Evolutionary conservation across 306 rosid species (phyloP).

Genomic region (Dryas octopetala): DNA sequence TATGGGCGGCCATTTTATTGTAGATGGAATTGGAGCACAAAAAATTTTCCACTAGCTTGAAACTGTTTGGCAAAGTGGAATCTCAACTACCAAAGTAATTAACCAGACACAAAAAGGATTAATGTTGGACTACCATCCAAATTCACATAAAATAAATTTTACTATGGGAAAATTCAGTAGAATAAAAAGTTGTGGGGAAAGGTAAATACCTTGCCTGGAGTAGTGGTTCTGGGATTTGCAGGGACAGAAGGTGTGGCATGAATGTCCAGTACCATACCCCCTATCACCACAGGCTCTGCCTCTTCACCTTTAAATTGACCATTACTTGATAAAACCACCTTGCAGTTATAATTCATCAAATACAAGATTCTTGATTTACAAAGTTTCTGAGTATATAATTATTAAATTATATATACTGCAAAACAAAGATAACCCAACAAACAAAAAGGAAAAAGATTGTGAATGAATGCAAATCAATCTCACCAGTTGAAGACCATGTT

Average conservation of each 20-base stretch:
- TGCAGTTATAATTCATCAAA: conserved; percentile 2
- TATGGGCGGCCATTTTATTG: background rate
- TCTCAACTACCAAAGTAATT: background rate
- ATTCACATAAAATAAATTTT: background rate
- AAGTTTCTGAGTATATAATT: background rate
- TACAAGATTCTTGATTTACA: background rate
- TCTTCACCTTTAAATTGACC: conserved; percentile 31
- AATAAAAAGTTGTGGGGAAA: background rate
- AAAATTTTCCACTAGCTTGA: background rate
- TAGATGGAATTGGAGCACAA: background rate
- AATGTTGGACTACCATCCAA: background rate
- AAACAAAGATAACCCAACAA: background rate
- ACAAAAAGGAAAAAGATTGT: background rate
- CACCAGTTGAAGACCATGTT: conserved; percentile 29
- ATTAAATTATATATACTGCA: background rate
- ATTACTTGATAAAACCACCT: conserved; percentile 31
- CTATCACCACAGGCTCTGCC: conserved; percentile 63
- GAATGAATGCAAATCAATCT: conserved; percentile 1
- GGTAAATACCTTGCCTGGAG: conserved; percentile 74
- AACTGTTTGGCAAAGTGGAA: background rate
- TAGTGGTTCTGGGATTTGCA: conserved; percentile 43
- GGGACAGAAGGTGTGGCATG: conserved; percentile 43
- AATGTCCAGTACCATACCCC: conserved; percentile 92
- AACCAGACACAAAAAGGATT: background rate
- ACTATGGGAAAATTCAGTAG: background rate